These are phyloP conservation scores for Emydomyces testavorans DNA, from an alignment of 2,329 filamentous ascomycete genomes.

Conservation along the genomic window DNA sequence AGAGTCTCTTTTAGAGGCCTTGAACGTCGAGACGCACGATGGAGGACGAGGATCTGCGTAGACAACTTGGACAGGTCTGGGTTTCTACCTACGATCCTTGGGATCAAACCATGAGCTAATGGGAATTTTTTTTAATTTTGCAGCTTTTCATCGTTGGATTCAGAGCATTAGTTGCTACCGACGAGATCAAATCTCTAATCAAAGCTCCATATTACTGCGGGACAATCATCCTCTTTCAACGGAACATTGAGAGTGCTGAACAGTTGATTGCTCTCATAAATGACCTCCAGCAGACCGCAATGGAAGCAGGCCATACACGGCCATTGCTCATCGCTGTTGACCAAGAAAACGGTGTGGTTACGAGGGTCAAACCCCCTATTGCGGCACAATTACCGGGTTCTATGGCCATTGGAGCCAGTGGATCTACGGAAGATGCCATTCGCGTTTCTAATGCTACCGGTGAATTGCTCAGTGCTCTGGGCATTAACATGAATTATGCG, in stretches of 20 bases:
- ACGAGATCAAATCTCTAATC: slow-evolving; percentile 36
- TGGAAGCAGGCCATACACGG: slow-evolving; percentile 29
- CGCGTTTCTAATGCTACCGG: slow-evolving; percentile 32
- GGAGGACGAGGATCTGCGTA: slow-evolving; percentile 8
- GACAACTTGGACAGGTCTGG: slow-evolving; percentile 11
- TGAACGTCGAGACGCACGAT: not conserved
- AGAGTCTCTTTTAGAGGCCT: not conserved
- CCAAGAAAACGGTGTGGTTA: slow-evolving; percentile 38
- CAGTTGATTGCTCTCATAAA: slow-evolving; percentile 24
- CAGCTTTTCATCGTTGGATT: slow-evolving; percentile 39
- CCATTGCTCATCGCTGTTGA: slow-evolving; percentile 37
- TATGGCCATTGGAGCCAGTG: slow-evolving; percentile 37
- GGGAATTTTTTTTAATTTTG: not conserved
- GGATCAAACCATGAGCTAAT: not conserved
- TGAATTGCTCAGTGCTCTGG: slow-evolving; percentile 29
- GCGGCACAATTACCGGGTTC: slow-evolving; percentile 34
- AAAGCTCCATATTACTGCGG: slow-evolving; percentile 32
- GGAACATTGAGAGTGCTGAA: slow-evolving; percentile 30
- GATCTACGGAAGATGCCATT: slow-evolving; percentile 25
- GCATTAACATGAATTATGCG: slow-evolving; percentile 39
- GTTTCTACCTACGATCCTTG: not conserved
- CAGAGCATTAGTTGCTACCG: slow-evolving; percentile 29
- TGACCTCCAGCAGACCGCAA: slow-evolving; percentile 32
- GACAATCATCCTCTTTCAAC: slow-evolving; percentile 33
- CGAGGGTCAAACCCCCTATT: slow-evolving; percentile 32